Conservation (phyloP, 2,329 filamentous ascomycete species). For the Diaporthe sp. region DNA sequence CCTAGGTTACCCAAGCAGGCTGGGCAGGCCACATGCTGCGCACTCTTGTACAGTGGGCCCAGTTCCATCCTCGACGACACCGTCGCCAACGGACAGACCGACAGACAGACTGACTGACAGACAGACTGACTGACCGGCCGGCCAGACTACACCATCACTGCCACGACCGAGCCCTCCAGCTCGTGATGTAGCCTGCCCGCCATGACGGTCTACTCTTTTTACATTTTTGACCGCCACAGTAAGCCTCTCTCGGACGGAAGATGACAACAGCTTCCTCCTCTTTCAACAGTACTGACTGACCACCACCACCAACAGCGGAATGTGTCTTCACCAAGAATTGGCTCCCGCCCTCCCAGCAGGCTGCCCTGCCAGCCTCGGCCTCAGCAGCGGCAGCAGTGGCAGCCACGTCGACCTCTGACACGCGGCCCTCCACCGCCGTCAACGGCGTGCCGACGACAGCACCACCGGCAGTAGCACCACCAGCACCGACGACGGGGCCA, state of each 20-base stretch:
- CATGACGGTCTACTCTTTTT: slow-evolving; percentile 98
- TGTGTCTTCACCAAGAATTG: slow-evolving; percentile 96
- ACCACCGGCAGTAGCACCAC: slow-evolving; percentile 31
- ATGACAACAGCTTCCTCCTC: neutral
- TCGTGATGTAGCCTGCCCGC: slow-evolving; percentile 47
- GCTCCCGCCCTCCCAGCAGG: slow-evolving; percentile 64
- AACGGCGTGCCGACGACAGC: slow-evolving; percentile 39
- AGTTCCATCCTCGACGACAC: slow-evolving; percentile 16
- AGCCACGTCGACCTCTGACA: slow-evolving; percentile 58
- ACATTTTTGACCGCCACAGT: slow-evolving; percentile 99
- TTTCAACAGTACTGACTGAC: slow-evolving; percentile 38
- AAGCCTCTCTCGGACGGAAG: slow-evolving; percentile 49
- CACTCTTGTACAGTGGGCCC: slow-evolving; percentile 27
- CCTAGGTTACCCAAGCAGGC: no score
- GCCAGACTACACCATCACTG: neutral
- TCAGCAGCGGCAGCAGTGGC: slow-evolving; percentile 48
- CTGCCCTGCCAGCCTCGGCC: slow-evolving; percentile 53
- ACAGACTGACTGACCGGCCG: neutral
- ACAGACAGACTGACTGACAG: no score
- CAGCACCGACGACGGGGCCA: slow-evolving; percentile 7
- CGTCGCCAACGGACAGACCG: slow-evolving; percentile 12
- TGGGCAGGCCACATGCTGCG: neutral
- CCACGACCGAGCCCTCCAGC: slow-evolving; percentile 33
- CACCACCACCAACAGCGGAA: slow-evolving; percentile 75
- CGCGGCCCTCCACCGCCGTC: slow-evolving; percentile 35